Evolutionary conservation across 1,284 basidiomycete species (phyloP), one percentile per base, ranked within the genome.

Genomic region (Neonothopanus nambi): DNA sequence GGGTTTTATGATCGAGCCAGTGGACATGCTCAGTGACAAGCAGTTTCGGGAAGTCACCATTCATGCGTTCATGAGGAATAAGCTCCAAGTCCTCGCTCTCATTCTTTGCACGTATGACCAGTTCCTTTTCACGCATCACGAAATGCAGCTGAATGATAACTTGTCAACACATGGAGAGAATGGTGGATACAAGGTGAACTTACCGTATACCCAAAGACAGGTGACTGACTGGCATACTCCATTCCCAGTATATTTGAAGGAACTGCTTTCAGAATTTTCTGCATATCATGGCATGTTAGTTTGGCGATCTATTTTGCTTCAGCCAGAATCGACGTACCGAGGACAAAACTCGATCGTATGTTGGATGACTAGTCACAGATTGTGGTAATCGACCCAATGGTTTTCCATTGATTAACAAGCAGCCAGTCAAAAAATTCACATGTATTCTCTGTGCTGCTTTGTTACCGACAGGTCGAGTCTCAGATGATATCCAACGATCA

Each of bases 321-420:
- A n/a, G n/a, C n/a, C n/a, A n/a, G n/a, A n/a, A n/a, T n/a, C n/a
- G n/a, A n/a, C n/a, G n/a, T n/a, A n/a, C n/a, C n/a, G n/a, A n/a
- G n/a, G n/a, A n/a, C n/a, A n/a, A n/a, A n/a, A n/a, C n/a, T n/a
- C n/a, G n/a, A n/a, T n/a, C n/a, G n/a, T n/a, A n/a, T n/a, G n/a
- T n/a, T n/a, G n/a, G n/a, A n/a, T n/a, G n/a, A n/a, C n/a, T n/a
- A n/a, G 66, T 28, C 26, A 79, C 73, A 0, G 58, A 54, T 1
- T 38, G 48, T 0, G 76, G 73, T 11, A 81, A 63, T 23, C 68
- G 66, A 7, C 70, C 70, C 4, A 77, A 47, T 1, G 70, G 64
- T 42, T 67, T 67, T 0, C 75, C 78, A 43, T 74, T 60, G 8
- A 80, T 66, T 3, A 78, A 62, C 3, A 81, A 63, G 8, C 57